Evolutionary conservation across 2,329 filamentous ascomycete genomes (phyloP).

Genomic region (Stenocarpella maydis): DNA sequence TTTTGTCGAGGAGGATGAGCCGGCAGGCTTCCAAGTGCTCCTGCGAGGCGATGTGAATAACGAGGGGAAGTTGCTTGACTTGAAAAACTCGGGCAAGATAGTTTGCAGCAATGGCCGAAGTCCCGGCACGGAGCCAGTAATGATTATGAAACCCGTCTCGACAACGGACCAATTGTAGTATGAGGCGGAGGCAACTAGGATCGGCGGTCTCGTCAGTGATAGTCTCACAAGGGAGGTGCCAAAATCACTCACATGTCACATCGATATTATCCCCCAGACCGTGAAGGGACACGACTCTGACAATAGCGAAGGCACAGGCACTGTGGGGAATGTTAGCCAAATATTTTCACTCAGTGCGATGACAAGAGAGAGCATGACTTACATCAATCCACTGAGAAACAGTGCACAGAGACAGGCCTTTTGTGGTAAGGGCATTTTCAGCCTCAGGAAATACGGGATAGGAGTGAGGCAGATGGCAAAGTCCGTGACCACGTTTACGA

Average conservation of each 20-base stretch:
- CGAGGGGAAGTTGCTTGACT: slow-evolving; percentile 19
- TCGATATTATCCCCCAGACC: slow-evolving; percentile 39
- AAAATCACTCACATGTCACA: slow-evolving; percentile 41
- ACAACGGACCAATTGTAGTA: slow-evolving; percentile 45
- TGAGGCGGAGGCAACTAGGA: slow-evolving; percentile 41
- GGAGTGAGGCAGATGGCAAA: slow-evolving; percentile 43
- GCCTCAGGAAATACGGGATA: slow-evolving; percentile 42
- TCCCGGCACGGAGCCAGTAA: slow-evolving; percentile 46
- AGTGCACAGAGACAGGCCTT: slow-evolving; percentile 41
- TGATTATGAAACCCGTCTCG: slow-evolving; percentile 45
- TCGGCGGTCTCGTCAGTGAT: rapidly evolving
- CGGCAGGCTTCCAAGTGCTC: neutral
- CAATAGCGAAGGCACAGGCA: slow-evolving; percentile 40
- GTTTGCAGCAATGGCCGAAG: slow-evolving; percentile 40
- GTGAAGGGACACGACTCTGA: slow-evolving; percentile 40
- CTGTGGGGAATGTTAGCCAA: slow-evolving; percentile 34
- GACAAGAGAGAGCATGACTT: slow-evolving; percentile 28
- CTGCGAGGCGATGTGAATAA: neutral
- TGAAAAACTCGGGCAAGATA: slow-evolving; percentile 19
- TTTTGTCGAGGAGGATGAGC: neutral
- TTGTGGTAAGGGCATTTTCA: slow-evolving; percentile 41
- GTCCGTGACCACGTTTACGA: slow-evolving; percentile 43
- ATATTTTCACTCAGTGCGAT: rapidly evolving
- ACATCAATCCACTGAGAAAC: slow-evolving; percentile 44
- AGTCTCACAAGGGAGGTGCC: neutral